These are phyloP conservation scores for Bombardia bombarda DNA, from an alignment of 495 filamentous ascomycete species.

Conservation along the genomic window DNA sequence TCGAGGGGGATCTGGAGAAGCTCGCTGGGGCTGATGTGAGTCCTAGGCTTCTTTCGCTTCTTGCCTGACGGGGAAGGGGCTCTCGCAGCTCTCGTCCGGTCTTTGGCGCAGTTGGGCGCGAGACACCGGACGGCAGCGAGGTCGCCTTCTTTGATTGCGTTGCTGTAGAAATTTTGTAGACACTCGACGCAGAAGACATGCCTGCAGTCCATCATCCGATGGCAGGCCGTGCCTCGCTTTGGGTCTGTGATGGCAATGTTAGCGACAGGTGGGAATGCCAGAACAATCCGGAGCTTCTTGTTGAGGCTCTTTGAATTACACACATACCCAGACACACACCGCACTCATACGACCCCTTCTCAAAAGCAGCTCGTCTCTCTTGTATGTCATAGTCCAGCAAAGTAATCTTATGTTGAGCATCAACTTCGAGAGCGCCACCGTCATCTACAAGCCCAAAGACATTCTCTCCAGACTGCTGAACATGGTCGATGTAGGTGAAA, in stretches of 20 bases:
- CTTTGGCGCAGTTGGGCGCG: conserved; percentile 64
- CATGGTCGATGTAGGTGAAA: conserved; percentile 77
- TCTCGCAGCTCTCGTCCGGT: conserved; percentile 31
- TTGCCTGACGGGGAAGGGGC: conserved; percentile 13
- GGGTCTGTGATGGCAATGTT: conserved; percentile 49
- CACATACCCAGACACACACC: conserved; percentile 65
- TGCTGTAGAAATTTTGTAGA: conserved; percentile 82
- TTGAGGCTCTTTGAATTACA: too few relatives aligned
- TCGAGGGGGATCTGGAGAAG: conserved; percentile 77
- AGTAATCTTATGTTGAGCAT: conserved; percentile 55
- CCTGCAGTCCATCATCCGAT: conserved; percentile 67
- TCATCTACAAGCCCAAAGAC: conserved; percentile 63
- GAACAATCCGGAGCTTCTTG: too few relatives aligned
- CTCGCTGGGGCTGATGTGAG: conserved; percentile 75
- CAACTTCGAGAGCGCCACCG: conserved; percentile 44
- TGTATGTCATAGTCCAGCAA: conserved; percentile 75
- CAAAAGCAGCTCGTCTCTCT: conserved; percentile 64
- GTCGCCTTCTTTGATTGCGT: conserved; percentile 78
- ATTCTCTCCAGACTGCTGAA: conserved; percentile 71
- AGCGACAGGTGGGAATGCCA: conserved; percentile 10
- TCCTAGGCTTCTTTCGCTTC: conserved; percentile 42
- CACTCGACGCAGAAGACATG: conserved; percentile 89
- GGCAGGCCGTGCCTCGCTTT: conserved; percentile 79
- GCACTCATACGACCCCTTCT: conserved; percentile 81
- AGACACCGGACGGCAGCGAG: conserved; percentile 70